Evolutionary conservation across 1,284 basidiomycete genomes (phyloP).

Genomic region (Fomitopsis palustris): DNA sequence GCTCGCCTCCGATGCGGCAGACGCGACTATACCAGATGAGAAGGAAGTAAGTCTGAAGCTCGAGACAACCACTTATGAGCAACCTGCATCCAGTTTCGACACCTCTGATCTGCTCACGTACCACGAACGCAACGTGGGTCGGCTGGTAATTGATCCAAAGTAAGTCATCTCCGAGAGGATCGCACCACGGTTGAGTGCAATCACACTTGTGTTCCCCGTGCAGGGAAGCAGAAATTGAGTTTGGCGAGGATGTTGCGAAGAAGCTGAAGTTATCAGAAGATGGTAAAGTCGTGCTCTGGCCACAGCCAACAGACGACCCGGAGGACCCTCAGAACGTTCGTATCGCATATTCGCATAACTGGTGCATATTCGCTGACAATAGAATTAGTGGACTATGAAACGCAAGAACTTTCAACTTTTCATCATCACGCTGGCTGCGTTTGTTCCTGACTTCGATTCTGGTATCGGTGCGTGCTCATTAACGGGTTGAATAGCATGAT

Average conservation of each 20-base stretch:
- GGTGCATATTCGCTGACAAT: background rate
- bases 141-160: constrained; percentile 60
- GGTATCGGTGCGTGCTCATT: constrained; percentile 46
- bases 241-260: constrained; percentile 46
- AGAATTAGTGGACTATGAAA: constrained; percentile 37
- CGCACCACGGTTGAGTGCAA: background rate
- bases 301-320: constrained; percentile 61
- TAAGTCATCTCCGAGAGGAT: constrained; percentile 21
- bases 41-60: background rate
- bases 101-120: constrained; percentile 41
- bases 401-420: constrained; percentile 53
- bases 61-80: background rate
- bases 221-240: constrained; percentile 52
- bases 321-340: constrained; percentile 66
- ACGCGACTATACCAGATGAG: background rate
- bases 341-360: background rate
- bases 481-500: background rate
- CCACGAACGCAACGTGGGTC: constrained; percentile 53
- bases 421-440: constrained; percentile 61
- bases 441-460: constrained; percentile 69
- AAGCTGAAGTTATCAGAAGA: constrained; percentile 45
- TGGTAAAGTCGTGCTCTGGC: constrained; percentile 51
- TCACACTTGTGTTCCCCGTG: constrained; percentile 6
- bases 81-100: background rate
- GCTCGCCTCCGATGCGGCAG: background rate